A percentile compares a stretch with the other conserved stretches of the same genome.
Conservation (phyloP, 345 rosid genomes). For the Acer yangbiense region DNA sequence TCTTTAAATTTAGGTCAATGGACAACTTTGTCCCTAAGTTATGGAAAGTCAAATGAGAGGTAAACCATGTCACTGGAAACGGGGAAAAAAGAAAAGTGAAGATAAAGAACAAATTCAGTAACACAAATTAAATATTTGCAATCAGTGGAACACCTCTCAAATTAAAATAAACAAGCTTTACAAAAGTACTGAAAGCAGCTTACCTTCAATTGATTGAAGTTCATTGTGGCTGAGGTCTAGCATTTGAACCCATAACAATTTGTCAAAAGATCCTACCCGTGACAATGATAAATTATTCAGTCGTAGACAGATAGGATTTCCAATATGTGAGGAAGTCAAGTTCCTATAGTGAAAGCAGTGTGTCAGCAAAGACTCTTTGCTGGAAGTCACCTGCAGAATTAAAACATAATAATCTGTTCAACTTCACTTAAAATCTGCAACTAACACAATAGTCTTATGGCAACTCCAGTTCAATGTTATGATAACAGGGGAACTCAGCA, state of each 20-base stretch:
- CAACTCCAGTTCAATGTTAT: not conserved
- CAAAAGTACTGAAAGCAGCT: constrained; percentile 13
- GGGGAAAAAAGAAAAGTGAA: not conserved
- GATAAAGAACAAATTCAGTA: constrained; percentile 1
- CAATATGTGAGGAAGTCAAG: constrained; percentile 23
- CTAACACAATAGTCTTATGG: not conserved
- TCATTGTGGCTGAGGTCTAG: constrained; percentile 89
- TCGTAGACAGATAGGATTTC: constrained; percentile 54
- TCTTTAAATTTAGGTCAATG: not conserved
- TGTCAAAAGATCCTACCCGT: constrained; percentile 64
- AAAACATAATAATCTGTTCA: constrained; percentile 21
- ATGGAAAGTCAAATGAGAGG: not conserved
- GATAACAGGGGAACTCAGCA: constrained; percentile 1
- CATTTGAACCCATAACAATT: constrained; percentile 84
- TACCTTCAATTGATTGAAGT: constrained; percentile 84
- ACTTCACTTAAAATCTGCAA: constrained; percentile 5
- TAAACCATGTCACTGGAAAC: not conserved
- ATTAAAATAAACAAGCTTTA: not conserved
- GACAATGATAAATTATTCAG: constrained; percentile 76
- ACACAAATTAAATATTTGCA: not conserved
- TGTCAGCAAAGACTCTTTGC: constrained; percentile 47
- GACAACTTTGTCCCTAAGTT: not conserved
- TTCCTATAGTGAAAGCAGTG: constrained; percentile 48
- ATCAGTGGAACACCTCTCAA: constrained; percentile 1
- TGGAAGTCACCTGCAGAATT: constrained; percentile 68